Evolutionary conservation across 2,329 filamentous ascomycete genomes (phyloP), one percentile per base, ranked within the genome.

Genomic region (Aspergillus sp.): DNA sequence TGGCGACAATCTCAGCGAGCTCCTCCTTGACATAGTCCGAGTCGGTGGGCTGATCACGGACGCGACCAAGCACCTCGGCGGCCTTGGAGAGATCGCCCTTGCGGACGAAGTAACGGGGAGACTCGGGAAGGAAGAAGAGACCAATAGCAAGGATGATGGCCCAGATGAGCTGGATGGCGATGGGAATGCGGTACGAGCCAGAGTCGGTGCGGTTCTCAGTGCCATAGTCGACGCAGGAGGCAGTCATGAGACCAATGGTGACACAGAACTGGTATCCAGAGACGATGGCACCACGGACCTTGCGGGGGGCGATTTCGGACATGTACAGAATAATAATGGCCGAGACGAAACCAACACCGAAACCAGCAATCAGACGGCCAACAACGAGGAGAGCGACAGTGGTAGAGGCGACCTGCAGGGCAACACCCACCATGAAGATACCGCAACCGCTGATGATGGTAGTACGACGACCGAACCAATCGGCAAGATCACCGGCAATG

Each of bases 271-370:
- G 91, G 81, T 93, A 93, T 4, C 89, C 89, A 1, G 89, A 87
- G 17, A 94, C 91, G 54, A 93, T 84, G 59, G 90, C 88, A 72
- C 91, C 91, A 71, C 91, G 87, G 66, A 95, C 89, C 77, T 91
- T 91, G 76, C 84, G 85, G 60, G 89, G 89, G 38, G 78, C 77
- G 74, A 93, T 91, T 80, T 93, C 91, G 54, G 89, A 92, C 91
- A 95, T 94, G 85, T 94, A 93, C 64, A 92, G 82, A 72, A 93
- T 91, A 76, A 93, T 88, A 71, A 92, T 87, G 71, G 91, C 89
- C 7, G 89, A 92, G 68, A 91, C 89, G 75, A 92, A 92, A 73
- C 91, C 91, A 70, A 93, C 90, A 82, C 91, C 91, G 59, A 92
- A 75, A 75, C 91, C 91, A 51, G 90, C 88, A 69, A 93, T 79